Evolutionary conservation across 495 filamentous ascomycete genomes (phyloP), one percentile per base, ranked within the genome.

Genomic region (Penicillium coffeae): DNA sequence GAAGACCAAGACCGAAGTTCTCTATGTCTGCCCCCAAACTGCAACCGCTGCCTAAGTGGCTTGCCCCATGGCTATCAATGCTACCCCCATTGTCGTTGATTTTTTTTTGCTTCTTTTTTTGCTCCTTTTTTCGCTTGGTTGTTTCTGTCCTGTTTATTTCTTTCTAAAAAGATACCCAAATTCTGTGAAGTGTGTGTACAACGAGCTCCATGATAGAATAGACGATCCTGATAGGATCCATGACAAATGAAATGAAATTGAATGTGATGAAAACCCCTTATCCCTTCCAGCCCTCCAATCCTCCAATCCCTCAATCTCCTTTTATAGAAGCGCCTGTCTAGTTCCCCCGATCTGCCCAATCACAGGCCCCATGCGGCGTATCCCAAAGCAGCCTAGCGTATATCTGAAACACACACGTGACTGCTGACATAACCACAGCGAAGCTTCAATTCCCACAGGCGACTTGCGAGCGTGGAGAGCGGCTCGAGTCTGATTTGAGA

Each of bases 321-420:
- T 4, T 30, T 30, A 30, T 30, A 30, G 25, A 30, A 30, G 25
- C 25, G 25, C 25, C 25, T 30, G 25, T 30, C 10, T 30, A 30
- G 25, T 30, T 30, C 25, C 25, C 4, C 10, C 4, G 25, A 30
- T 30, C 25, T 30, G 25, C 25, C 25, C 25, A 30, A 30, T 30
- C 25, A 21, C 20, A 16, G 38, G 16, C 18, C 13, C 5, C 20
- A 19, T 30, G 36, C n/a, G 25, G 9, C 14, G 8, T 42, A 44
- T 32, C 58, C 50, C 35, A 53, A 56, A 44, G 14, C 13, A 48
- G 56, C 38, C 43, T 57, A 37, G 51, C 35, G 47, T 14, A 44
- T 30, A 60, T 47, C 56, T 69, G 68, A 71, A 69, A 69, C 68
- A 62, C 68, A 53, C 60, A 48, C 56, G 54, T 58, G 59, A 59